These are phyloP conservation scores for Cronartium quercuum DNA, from an alignment of 1,284 basidiomycete genomes.

Conservation along the genomic window DNA sequence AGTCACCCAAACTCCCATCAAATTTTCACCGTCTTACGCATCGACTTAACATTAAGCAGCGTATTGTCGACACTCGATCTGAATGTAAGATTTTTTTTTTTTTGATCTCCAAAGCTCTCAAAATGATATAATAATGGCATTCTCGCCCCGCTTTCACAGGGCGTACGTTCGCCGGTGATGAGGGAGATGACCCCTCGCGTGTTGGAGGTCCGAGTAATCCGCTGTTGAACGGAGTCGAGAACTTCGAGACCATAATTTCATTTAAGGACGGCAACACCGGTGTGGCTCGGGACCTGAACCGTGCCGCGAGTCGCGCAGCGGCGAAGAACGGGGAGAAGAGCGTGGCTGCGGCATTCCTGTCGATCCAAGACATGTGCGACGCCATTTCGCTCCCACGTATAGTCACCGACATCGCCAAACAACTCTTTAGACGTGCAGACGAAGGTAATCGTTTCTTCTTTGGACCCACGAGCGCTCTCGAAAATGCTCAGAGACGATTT, in stretches of 20 bases:
- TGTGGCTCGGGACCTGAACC: constrained; percentile 82
- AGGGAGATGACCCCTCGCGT: constrained; percentile 96
- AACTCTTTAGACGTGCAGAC: constrained; percentile 91
- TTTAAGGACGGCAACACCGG: constrained; percentile 91
- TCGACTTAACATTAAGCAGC: constrained; percentile 60
- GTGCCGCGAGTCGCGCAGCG: constrained; percentile 73
- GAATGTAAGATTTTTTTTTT: constrained; percentile 60
- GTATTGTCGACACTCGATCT: constrained; percentile 93
- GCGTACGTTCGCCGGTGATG: constrained; percentile 95
- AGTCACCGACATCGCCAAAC: constrained; percentile 89
- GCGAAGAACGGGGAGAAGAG: constrained; percentile 34
- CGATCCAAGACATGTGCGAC: constrained; percentile 88
- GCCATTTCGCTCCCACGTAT: constrained; percentile 91
- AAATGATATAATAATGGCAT: not conserved
- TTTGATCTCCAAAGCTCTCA: constrained; percentile 40
- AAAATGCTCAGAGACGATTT: not conserved
- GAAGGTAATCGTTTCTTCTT: constrained; percentile 52
- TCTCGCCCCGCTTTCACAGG: constrained; percentile 35
- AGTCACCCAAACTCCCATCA: constrained; percentile 52
- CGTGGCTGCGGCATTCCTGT: constrained; percentile 65
- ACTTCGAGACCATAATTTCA: constrained; percentile 88
- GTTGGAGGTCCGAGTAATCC: constrained; percentile 94
- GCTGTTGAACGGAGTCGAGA: constrained; percentile 80
- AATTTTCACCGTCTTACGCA: too few species aligned
- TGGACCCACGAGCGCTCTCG: not conserved